phyloP scores from a whole-genome alignment of 345 rosid species.

The Angophora floribunda region DNA sequence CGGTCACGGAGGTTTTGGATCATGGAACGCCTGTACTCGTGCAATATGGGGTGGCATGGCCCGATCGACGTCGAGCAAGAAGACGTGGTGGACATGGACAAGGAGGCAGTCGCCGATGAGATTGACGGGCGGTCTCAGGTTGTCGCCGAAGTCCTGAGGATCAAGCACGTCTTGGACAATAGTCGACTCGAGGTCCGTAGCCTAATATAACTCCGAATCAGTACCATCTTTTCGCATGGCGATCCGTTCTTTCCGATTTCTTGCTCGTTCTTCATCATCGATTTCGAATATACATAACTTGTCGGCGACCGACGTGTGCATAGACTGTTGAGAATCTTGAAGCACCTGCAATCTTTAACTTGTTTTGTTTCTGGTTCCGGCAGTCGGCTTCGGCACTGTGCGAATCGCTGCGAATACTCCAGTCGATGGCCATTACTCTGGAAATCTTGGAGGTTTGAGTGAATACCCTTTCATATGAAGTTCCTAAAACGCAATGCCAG shows the following conservation, averaged over 20 bases:
- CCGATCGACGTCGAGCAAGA: slow-evolving; percentile 18
- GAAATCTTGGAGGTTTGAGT: neutral
- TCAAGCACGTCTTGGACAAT: slow-evolving; percentile 13
- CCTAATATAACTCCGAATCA: neutral
- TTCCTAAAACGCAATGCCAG: neutral
- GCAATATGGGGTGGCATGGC: slow-evolving; percentile 17
- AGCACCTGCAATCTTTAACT: neutral
- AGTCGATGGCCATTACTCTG: neutral
- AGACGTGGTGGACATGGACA: slow-evolving; percentile 20
- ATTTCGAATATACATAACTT: neutral
- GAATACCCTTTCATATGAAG: neutral
- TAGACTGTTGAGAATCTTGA: neutral
- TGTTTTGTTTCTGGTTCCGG: neutral
- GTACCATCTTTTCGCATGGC: neutral
- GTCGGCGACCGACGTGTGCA: neutral
- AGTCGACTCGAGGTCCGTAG: neutral
- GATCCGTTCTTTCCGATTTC: neutral
- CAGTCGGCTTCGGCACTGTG: neutral
- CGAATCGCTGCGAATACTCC: neutral
- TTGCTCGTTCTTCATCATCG: neutral
- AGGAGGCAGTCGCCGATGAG: slow-evolving; percentile 59
- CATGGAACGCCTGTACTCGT: slow-evolving; percentile 59
- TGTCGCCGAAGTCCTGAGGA: slow-evolving; percentile 61
- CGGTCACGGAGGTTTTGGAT: slow-evolving; percentile 43
- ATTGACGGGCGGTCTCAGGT: slow-evolving; percentile 52